These are phyloP conservation scores for Trichoderma asperellum DNA, from an alignment of 2,329 filamentous ascomycete genomes.

Conservation along the genomic window DNA sequence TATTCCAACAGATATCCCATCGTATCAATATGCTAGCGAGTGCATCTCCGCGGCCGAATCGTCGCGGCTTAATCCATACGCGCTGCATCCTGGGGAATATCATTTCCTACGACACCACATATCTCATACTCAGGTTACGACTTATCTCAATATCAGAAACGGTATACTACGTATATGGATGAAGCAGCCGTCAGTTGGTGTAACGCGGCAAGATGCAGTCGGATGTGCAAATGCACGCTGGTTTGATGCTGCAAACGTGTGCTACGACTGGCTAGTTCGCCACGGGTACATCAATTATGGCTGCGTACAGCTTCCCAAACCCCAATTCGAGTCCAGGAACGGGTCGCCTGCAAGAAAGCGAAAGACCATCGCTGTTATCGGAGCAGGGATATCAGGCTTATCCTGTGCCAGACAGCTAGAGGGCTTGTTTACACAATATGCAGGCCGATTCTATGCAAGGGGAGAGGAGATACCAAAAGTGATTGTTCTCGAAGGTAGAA, in stretches of 20 bases:
- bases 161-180: conserved; percentile 90
- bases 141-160: conserved; percentile 95
- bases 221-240: conserved; percentile 88
- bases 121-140: conserved; percentile 86
- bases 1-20: conserved; percentile 74
- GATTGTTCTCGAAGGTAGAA: conserved; percentile 82
- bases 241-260: conserved; percentile 86
- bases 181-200: conserved; percentile 78
- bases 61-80: conserved; percentile 86
- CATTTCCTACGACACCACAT: conserved; percentile 77
- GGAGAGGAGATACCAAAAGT: conserved; percentile 74
- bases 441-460: conserved; percentile 64
- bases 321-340: conserved; percentile 48
- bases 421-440: conserved; percentile 80
- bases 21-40: conserved; percentile 83
- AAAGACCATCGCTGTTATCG: conserved; percentile 82
- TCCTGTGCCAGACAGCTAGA: conserved; percentile 91
- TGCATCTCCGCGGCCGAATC: conserved; percentile 88
- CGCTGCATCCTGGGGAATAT: conserved; percentile 84
- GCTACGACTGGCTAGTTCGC: conserved; percentile 89
- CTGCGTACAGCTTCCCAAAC: conserved; percentile 69
- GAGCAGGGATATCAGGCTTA: conserved; percentile 91
- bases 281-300: conserved; percentile 97
- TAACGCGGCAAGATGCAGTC: conserved; percentile 82
- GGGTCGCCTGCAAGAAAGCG: conserved; percentile 49